Base-by-base conservation (phyloP, 139 green algal species). In the Haematococcus lacustris region DNA sequence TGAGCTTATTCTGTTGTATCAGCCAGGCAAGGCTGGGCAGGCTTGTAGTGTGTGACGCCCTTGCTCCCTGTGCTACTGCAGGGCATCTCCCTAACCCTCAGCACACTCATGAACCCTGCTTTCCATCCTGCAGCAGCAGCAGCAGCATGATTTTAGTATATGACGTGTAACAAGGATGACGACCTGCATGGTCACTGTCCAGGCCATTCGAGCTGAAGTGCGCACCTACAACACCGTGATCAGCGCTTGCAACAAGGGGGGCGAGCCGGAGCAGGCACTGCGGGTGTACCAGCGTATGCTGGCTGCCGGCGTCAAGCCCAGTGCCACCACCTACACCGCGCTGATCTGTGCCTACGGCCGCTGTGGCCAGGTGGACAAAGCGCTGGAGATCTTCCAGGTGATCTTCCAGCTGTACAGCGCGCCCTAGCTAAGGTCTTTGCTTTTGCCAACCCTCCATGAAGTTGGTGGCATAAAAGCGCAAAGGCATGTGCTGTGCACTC, bases 201-300 rank as follows among this genome's bases (percentile, higher is more conserved):
- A 91, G 85, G 88, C 86, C 67, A 91, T 93, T 37, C 85, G 92
- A 70, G 87, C 89, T 3, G 91, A 94, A 70, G 85, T 88, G 35
- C 85, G 87, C 51, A 96, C 91, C 25, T 96, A 94, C 87, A 96
- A 96, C 83, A 93, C 91, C 30, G 84, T 93, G 74, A 93, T 93
- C 70, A 85, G 68, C 51, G 88, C 88, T 33, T 93, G 83, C 80
- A 89, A 86, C 73, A 90, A 88, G 74, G 51, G 86, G 66, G 71
- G 82, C 1, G 75, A 88, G 76, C 80, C 84, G 1, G 79, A 84
- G 61, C 47, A 82, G 57, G 91, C 88, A 33, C 77, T 95, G 34
- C 66, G 75, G 61, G 82, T 96, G 21, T 97, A 95, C 66, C 78
- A 90, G 69, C 80, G 85, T 40, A 96, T 97, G 91, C 71, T 93